Evolutionary conservation across 169 alveolate genomes (phyloP).

Genomic region (Plasmodium ovale): DNA sequence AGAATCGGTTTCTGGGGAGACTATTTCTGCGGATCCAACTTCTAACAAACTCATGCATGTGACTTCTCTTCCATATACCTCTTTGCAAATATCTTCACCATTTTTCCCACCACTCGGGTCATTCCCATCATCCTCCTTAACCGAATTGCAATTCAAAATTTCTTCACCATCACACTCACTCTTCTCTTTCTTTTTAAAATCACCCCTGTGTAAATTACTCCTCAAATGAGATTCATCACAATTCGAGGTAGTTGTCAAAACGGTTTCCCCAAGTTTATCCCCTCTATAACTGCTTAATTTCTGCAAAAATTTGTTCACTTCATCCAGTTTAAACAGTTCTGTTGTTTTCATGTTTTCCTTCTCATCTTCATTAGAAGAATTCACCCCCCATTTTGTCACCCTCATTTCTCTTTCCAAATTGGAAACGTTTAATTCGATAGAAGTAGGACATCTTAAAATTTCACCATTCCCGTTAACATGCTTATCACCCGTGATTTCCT

Average conservation of each 20-base stretch:
- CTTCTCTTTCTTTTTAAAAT: no score
- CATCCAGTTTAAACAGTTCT: slow-evolving; percentile 4
- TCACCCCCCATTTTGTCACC: neutral
- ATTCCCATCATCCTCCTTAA: neutral
- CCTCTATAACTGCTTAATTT: neutral
- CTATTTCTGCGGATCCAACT: no score
- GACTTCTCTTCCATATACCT: neutral
- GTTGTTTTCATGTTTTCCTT: neutral
- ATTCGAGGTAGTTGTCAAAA: no score
- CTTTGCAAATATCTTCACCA: neutral
- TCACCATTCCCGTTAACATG: no score
- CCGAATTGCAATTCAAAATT: neutral
- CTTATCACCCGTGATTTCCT: no score
- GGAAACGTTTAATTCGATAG: no score
- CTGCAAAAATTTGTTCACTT: slow-evolving; percentile 12
- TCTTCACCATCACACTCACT: neutral
- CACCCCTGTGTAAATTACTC: no score
- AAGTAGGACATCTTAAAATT: no score
- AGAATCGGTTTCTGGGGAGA: no score
- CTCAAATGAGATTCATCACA: no score
- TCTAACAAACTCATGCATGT: no score
- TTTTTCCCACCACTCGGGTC: neutral
- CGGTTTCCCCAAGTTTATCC: no score
- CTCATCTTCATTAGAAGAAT: neutral
- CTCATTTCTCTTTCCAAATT: neutral